Conservation (phyloP, 1,284 basidiomycete species). For the Erythrobasidium hasegawianum region DNA sequence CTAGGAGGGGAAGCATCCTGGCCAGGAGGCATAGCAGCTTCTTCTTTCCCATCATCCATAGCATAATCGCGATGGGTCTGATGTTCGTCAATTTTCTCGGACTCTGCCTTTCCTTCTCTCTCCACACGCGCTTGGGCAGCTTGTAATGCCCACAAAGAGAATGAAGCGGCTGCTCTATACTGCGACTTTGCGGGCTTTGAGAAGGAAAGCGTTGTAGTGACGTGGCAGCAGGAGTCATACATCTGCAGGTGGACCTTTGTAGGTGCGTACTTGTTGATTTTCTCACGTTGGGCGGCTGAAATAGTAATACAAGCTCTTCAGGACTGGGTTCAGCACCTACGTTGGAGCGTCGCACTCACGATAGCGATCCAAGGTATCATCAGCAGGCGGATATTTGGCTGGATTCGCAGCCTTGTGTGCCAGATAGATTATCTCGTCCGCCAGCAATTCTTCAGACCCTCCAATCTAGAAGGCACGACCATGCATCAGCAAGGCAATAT, state of each 20-base stretch:
- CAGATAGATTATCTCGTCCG: constrained; percentile 52
- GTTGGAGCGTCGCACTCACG: constrained; percentile 37
- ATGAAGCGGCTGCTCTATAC: constrained; percentile 41
- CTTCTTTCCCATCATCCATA: constrained; percentile 1
- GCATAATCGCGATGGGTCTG: constrained; percentile 27
- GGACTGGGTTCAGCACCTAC: background rate
- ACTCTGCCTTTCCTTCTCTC: constrained; percentile 6
- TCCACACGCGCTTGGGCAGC: constrained; percentile 34
- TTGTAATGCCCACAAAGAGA: constrained; percentile 39
- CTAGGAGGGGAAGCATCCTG: constrained; percentile 23
- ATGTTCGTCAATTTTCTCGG: background rate
- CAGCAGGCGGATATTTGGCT: constrained; percentile 48
- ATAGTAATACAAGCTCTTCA: background rate
- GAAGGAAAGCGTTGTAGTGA: constrained; percentile 51
- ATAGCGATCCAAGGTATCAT: constrained; percentile 49
- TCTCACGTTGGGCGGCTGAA: constrained; percentile 44
- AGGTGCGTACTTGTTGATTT: constrained; percentile 51
- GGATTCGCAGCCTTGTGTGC: constrained; percentile 55
- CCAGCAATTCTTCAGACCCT: constrained; percentile 53
- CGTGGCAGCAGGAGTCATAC: constrained; percentile 51
- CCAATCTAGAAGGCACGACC: constrained; percentile 45
- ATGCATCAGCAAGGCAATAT: background rate
- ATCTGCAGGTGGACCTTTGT: constrained; percentile 54
- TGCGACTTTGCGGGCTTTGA: constrained; percentile 48
- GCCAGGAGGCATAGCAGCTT: constrained; percentile 5